Conservation (phyloP, 805 yeast species). For the Barnettozyma vustinii region DNA sequence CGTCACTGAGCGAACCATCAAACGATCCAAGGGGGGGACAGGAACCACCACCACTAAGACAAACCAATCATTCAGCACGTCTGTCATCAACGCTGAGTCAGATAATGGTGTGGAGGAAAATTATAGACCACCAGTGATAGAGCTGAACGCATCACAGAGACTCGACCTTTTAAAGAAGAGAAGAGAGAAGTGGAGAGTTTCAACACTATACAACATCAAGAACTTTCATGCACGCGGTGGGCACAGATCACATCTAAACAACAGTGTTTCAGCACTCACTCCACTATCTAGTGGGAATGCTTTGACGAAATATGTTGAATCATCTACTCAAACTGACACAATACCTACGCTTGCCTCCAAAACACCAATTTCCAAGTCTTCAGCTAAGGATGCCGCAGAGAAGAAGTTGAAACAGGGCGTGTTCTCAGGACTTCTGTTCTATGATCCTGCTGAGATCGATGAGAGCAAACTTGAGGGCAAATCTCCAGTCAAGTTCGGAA, state of each 20-base stretch:
- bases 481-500: conserved; percentile 21
- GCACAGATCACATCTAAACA: conserved; percentile 4
- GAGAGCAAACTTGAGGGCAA: conserved; percentile 7
- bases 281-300: background rate
- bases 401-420: conserved; percentile 21
- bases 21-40: background rate
- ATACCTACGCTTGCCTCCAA: conserved; percentile 18
- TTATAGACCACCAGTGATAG: conserved; percentile 30
- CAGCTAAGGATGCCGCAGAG: conserved; percentile 16
- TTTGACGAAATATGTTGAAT: conserved; percentile 13
- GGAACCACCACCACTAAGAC: background rate
- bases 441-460: conserved; percentile 20
- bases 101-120: background rate
- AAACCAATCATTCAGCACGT: background rate
- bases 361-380: conserved; percentile 7
- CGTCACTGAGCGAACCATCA: background rate
- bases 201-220: conserved; percentile 19
- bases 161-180: conserved; percentile 20
- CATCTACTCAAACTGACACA: conserved; percentile 22
- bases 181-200: conserved; percentile 26
- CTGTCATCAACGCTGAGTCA: background rate
- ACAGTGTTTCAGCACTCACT: background rate
- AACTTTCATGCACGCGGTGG: conserved; percentile 8
- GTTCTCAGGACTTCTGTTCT: conserved; percentile 23
- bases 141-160: conserved; percentile 22